Conservation (phyloP, 2,329 filamentous ascomycete species). For the Saccharata proteae region DNA sequence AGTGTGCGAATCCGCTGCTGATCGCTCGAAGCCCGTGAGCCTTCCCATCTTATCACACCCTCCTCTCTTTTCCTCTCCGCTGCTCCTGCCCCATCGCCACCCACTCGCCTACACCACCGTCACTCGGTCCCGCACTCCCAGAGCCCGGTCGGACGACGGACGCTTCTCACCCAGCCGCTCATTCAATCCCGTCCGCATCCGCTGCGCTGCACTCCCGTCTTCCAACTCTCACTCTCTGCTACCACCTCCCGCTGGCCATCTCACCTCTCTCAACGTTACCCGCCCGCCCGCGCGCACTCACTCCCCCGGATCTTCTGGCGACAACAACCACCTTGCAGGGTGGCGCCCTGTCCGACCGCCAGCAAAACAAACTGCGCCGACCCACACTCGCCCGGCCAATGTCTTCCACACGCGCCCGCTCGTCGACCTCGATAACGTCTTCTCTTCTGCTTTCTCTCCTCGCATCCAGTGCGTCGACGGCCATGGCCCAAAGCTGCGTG, state of each 20-base stretch:
- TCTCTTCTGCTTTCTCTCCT: conserved; percentile 3
- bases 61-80: not conserved
- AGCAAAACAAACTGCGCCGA: conserved; percentile 4
- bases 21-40: not conserved
- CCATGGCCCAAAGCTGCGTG: conserved; percentile 41
- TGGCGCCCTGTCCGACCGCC: conserved; percentile 2
- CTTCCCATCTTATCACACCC: not conserved
- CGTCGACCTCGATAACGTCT: not conserved
- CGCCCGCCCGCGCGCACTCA: not conserved
- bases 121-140: too few species aligned
- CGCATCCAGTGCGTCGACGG: not conserved
- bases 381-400: conserved; percentile 1
- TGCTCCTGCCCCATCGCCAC: conserved; percentile 5
- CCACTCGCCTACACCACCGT: not conserved
- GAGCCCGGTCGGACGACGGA: conserved; percentile 5
- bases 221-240: not conserved
- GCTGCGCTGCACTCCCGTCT: not conserved
- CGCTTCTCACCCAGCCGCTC: conserved; percentile 7
- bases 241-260: not conserved
- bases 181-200: conserved; percentile 6
- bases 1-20: not conserved
- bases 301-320: conserved; percentile 5
- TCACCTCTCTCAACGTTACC: too few species aligned
- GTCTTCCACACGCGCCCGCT: conserved; percentile 1
- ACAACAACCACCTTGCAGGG: conserved; percentile 3